Evolutionary conservation across 352 stramenopile species (phyloP).

Genomic region (Globisporangium canariense): DNA sequence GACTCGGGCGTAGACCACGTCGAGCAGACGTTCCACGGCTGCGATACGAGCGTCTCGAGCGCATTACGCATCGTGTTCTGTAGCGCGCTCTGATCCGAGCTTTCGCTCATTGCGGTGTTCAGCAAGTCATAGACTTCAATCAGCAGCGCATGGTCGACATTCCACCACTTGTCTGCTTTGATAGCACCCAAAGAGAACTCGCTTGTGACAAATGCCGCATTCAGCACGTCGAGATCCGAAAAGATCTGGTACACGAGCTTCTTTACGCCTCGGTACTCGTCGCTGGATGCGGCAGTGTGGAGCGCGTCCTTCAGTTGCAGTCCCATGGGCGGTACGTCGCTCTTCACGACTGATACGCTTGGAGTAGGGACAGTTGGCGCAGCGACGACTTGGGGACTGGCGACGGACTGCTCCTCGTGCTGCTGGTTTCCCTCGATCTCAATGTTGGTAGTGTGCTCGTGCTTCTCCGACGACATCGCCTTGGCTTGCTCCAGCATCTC

Average conservation of each 20-base stretch:
- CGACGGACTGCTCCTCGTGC: not conserved
- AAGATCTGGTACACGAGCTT: slow-evolving; percentile 69
- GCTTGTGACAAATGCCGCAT: slow-evolving; percentile 37
- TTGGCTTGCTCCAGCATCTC: slow-evolving; percentile 13
- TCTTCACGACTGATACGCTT: slow-evolving; percentile 1
- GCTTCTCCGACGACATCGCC: slow-evolving; percentile 12
- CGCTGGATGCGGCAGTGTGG: slow-evolving; percentile 29
- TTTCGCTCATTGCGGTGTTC: slow-evolving; percentile 28
- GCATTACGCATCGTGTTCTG: slow-evolving; percentile 76
- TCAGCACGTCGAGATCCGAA: slow-evolving; percentile 55
- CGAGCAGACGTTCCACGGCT: slow-evolving; percentile 75
- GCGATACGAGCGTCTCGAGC: slow-evolving; percentile 58
- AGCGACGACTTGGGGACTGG: not conserved
- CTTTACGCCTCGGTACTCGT: slow-evolving; percentile 56
- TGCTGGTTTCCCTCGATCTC: slow-evolving; percentile 21
- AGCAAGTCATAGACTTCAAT: slow-evolving; percentile 45
- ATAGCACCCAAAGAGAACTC: slow-evolving; percentile 4
- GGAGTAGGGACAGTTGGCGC: not conserved
- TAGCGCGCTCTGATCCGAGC: slow-evolving; percentile 37
- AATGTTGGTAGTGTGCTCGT: slow-evolving; percentile 16
- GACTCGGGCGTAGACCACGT: slow-evolving; percentile 45
- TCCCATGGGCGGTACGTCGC: slow-evolving; percentile 25
- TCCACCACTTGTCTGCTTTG: slow-evolving; percentile 41
- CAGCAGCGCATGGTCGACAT: slow-evolving; percentile 41
- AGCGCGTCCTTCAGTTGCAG: slow-evolving; percentile 41